phyloP scores from a whole-genome alignment of 2,329 filamentous ascomycete species.

The Talaromyces islandicus region DNA sequence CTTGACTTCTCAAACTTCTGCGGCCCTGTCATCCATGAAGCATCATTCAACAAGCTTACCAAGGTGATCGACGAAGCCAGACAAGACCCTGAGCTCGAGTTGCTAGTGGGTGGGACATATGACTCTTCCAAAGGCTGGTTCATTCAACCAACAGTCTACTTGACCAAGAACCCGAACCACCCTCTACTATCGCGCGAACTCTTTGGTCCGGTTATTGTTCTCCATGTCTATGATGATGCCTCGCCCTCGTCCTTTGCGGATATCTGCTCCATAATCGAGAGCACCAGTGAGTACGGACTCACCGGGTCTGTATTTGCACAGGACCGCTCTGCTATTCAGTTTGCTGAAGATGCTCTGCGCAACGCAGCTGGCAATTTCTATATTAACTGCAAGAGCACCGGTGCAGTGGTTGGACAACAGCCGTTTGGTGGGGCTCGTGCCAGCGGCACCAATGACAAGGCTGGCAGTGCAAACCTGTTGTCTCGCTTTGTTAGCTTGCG shows the following conservation, averaged over 20 bases:
- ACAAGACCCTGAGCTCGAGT: slow-evolving; percentile 63
- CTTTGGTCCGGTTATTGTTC: slow-evolving; percentile 70
- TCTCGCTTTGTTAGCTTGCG: slow-evolving; percentile 61
- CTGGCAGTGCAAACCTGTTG: slow-evolving; percentile 59
- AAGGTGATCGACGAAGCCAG: slow-evolving; percentile 75
- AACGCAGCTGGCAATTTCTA: slow-evolving; percentile 38
- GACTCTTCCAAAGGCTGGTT: slow-evolving; percentile 75
- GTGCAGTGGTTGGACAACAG: slow-evolving; percentile 67
- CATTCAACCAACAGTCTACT: slow-evolving; percentile 77
- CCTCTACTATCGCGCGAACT: slow-evolving; percentile 70
- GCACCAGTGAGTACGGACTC: slow-evolving; percentile 35
- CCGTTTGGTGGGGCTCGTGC: slow-evolving; percentile 64
- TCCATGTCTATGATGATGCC: slow-evolving; percentile 72
- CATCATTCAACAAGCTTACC: slow-evolving; percentile 73
- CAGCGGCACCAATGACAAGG: slow-evolving; percentile 69
- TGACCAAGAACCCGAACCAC: slow-evolving; percentile 66
- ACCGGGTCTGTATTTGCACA: slow-evolving; percentile 39
- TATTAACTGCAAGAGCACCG: slow-evolving; percentile 51
- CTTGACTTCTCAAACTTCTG: slow-evolving; percentile 72
- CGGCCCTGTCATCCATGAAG: slow-evolving; percentile 78
- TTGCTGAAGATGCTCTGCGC: slow-evolving; percentile 32
- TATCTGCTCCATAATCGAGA: slow-evolving; percentile 48
- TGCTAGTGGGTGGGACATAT: slow-evolving; percentile 70
- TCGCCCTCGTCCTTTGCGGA: slow-evolving; percentile 51
- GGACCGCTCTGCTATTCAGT: slow-evolving; percentile 29